These are phyloP conservation scores for Saccharomycopsis olivae DNA, from an alignment of 805 yeast genomes.

Conservation along the genomic window DNA sequence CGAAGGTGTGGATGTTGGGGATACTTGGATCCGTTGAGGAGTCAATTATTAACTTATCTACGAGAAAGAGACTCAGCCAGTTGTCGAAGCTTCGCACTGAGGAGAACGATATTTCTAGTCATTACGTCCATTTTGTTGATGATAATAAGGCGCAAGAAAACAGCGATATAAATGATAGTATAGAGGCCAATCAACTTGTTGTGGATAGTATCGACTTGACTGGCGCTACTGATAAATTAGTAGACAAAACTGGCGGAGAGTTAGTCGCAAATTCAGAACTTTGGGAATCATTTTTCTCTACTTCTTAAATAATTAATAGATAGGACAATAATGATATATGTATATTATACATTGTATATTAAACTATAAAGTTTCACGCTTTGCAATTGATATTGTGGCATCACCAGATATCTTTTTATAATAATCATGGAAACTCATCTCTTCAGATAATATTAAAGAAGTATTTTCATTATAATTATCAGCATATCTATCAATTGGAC, in stretches of 20 bases:
- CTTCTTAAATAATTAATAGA: too few relatives aligned
- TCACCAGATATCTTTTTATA: conserved; percentile 7
- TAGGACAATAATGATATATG: too few relatives aligned
- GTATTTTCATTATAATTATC: background rate
- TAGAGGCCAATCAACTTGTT: conserved; percentile 23
- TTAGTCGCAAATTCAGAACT: conserved; percentile 45
- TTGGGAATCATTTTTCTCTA: conserved; percentile 48
- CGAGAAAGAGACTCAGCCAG: conserved; percentile 45
- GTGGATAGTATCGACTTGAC: conserved; percentile 48
- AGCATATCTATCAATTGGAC: conserved; percentile 24
- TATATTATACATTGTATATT: too few relatives aligned
- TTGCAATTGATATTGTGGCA: background rate
- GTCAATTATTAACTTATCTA: conserved; percentile 60
- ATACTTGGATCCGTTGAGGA: conserved; percentile 83
- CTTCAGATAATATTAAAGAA: conserved; percentile 15
- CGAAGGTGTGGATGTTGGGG: conserved; percentile 89
- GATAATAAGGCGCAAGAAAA: conserved; percentile 4
- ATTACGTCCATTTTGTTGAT: conserved; percentile 8
- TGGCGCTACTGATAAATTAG: conserved; percentile 38
- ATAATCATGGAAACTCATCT: conserved; percentile 16
- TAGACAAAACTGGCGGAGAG: conserved; percentile 48
- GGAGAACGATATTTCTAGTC: conserved; percentile 7
- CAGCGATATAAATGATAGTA: conserved; percentile 20
- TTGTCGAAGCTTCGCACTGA: conserved; percentile 24
- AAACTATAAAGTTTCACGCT: background rate